These are phyloP conservation scores for Porogramme epimiltina DNA, from an alignment of 1,284 basidiomycete species.

Conservation along the genomic window DNA sequence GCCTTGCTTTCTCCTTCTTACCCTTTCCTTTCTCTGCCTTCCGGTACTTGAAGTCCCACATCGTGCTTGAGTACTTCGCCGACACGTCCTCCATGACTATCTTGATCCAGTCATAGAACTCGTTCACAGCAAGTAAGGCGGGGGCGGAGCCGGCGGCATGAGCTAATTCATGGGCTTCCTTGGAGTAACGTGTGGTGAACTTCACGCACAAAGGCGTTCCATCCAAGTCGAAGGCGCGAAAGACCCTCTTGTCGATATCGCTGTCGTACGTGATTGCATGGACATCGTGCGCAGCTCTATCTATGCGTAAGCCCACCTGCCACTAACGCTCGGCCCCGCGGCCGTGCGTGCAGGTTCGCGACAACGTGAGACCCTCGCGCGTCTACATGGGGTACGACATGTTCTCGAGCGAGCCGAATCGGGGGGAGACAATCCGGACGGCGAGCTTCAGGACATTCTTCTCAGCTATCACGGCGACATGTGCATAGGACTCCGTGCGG, in stretches of 20 bases:
- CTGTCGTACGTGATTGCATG: conserved; percentile 3
- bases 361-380: not conserved
- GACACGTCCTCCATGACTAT: conserved; percentile 17
- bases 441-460: not conserved
- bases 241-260: conserved; percentile 10
- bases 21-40: too few species aligned
- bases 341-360: too few species aligned
- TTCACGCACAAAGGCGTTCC: conserved; percentile 11
- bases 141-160: conserved; percentile 11
- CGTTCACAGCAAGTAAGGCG: conserved; percentile 9
- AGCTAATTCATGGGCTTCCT: conserved; percentile 11
- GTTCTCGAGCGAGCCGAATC: not conserved
- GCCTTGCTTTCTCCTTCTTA: too few species aligned
- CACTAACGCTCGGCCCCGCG: not conserved
- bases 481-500: too few species aligned
- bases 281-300: too few species aligned
- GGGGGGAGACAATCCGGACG: not conserved
- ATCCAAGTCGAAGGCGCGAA: not conserved
- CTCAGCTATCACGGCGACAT: too few species aligned
- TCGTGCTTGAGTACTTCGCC: conserved; percentile 7
- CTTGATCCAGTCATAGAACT: conserved; percentile 14
- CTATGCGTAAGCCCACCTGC: not conserved
- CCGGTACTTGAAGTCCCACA: not conserved
- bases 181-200: conserved; percentile 13
- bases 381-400: not conserved